Conservation (phyloP, 2,329 filamentous ascomycete species). For the Colletotrichum limetticola region DNA sequence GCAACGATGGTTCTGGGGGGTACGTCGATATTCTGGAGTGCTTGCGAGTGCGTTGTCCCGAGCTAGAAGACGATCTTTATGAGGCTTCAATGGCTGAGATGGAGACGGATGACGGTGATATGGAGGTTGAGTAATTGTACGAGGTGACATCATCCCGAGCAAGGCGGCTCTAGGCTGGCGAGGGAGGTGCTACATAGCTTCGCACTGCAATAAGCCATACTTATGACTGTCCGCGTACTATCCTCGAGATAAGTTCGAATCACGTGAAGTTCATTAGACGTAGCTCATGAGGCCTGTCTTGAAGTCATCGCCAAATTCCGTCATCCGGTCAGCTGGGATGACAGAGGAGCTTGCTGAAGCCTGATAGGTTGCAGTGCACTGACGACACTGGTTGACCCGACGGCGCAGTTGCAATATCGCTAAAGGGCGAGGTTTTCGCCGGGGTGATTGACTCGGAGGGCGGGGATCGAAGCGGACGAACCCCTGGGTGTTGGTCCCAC, state of each 20-base stretch:
- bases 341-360: background rate
- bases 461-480: conserved; percentile 2
- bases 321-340: background rate
- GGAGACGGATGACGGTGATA: background rate
- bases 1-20: background rate
- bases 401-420: conserved; percentile 8
- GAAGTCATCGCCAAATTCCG: background rate
- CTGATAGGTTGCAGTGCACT: background rate
- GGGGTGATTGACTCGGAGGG: conserved; percentile 10
- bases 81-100: background rate
- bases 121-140: background rate
- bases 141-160: background rate
- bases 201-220: background rate
- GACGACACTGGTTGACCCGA: background rate
- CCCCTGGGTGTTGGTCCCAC: conserved; percentile 2
- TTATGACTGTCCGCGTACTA: background rate
- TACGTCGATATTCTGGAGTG: background rate
- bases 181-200: background rate
- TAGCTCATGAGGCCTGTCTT: background rate
- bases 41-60: background rate
- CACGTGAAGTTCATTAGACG: background rate
- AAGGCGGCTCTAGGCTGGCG: background rate
- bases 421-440: background rate
- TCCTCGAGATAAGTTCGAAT: background rate
- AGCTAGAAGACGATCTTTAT: background rate